Evolutionary conservation across 352 stramenopile species (phyloP).

Genomic region (Globisporangium cederbergense): DNA sequence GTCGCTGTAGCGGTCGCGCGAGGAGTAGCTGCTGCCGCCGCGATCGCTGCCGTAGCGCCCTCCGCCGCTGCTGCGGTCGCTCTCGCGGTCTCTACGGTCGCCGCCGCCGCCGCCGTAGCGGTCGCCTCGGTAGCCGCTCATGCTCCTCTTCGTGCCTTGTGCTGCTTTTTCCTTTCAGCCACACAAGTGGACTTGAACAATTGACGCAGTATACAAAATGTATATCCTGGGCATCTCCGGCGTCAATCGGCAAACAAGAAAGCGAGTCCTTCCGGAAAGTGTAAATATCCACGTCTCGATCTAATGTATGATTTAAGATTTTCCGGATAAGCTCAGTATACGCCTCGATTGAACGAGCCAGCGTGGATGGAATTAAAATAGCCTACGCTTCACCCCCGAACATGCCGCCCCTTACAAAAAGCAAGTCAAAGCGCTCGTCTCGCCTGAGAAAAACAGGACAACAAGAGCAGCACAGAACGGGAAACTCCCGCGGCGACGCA

Average conservation of each 20-base stretch:
- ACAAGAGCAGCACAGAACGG: conserved; percentile 5
- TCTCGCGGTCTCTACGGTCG: conserved; percentile 23
- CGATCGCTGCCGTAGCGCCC: conserved; percentile 19
- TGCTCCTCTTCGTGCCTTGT: background rate
- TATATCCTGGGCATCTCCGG: background rate
- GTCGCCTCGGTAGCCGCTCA: conserved; percentile 23
- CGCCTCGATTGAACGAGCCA: conserved; percentile 2
- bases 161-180: background rate
- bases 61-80: conserved; percentile 12
- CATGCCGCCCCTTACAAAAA: conserved; percentile 3
- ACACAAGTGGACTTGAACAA: background rate
- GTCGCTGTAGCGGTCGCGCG: conserved; percentile 27
- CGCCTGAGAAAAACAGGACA: conserved; percentile 15
- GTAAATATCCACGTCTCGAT: too few relatives aligned
- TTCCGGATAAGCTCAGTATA: too few relatives aligned
- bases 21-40: conserved; percentile 26
- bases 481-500: conserved; percentile 6
- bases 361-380: conserved; percentile 13
- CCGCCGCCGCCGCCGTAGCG: conserved; percentile 14
- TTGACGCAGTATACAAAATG: background rate
- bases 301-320: too few relatives aligned
- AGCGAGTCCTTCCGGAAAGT: too few relatives aligned
- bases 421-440: background rate
- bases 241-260: too few relatives aligned
- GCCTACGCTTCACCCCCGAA: background rate